Evolutionary conservation across 169 alveolate species (phyloP).

Genomic region (Neospora caninum): DNA sequence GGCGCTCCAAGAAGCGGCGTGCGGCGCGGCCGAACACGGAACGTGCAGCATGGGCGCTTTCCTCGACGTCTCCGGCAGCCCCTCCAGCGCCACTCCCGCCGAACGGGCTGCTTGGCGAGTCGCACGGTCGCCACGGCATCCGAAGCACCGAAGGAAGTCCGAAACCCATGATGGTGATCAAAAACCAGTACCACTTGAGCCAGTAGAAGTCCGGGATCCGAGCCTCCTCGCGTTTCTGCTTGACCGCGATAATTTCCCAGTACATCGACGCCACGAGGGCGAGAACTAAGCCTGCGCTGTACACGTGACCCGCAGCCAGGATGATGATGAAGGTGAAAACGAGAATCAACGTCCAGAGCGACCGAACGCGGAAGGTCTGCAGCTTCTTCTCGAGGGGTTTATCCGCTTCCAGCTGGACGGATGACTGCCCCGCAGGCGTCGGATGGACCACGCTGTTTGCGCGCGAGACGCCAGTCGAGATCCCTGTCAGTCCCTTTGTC

Average conservation of each 20-base stretch:
- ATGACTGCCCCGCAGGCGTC: not conserved
- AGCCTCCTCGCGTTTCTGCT: conserved; percentile 80
- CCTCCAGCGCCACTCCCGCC: not conserved
- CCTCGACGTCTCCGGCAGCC: not conserved
- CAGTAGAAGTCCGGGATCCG: conserved; percentile 76
- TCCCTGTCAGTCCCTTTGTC: not conserved
- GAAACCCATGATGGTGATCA: conserved; percentile 74
- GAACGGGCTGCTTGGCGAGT: not conserved
- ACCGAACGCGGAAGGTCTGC: conserved; percentile 57
- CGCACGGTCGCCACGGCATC: not conserved
- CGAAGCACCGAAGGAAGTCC: conserved; percentile 69
- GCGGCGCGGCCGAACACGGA: not conserved
- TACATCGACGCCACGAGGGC: conserved; percentile 69
- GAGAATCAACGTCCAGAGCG: conserved; percentile 83
- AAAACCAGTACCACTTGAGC: conserved; percentile 83
- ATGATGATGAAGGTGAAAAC: conserved; percentile 76
- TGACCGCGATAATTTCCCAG: conserved; percentile 76
- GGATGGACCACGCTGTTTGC: not conserved
- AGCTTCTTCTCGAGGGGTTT: not conserved
- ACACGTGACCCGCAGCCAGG: conserved; percentile 91
- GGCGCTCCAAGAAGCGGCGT: conserved; percentile 17
- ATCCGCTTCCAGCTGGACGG: conserved; percentile 3
- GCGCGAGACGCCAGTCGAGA: not conserved
- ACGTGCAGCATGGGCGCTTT: not conserved
- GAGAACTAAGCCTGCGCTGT: conserved; percentile 86